phyloP scores from a whole-genome alignment of 2,329 filamentous ascomycete genomes.

The Aureobasidium sp. region DNA sequence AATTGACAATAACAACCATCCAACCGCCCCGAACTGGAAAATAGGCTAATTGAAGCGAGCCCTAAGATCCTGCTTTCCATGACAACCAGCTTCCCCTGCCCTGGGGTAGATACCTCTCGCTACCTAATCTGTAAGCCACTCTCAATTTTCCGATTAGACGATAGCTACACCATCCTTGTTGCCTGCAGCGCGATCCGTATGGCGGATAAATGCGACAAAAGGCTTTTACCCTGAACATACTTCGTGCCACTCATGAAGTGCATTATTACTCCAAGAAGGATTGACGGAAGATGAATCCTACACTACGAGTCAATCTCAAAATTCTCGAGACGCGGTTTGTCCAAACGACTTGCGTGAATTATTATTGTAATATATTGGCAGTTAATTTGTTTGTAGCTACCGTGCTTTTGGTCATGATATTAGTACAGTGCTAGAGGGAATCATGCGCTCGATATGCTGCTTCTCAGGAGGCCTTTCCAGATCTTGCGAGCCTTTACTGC shows the following conservation, averaged over 20 bases:
- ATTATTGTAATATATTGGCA: background rate
- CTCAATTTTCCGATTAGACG: background rate
- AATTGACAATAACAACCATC: background rate
- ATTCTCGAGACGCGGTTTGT: background rate
- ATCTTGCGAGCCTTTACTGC: background rate
- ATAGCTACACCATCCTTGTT: background rate
- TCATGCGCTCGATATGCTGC: background rate
- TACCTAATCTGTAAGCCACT: background rate
- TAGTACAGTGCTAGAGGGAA: background rate
- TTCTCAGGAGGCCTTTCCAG: background rate
- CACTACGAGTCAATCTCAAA: background rate
- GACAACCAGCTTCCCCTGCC: background rate
- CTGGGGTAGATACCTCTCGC: background rate
- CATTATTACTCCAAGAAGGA: background rate
- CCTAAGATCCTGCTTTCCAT: background rate
- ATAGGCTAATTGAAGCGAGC: slow-evolving; percentile 3
- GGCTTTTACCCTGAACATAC: background rate
- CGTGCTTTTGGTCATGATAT: background rate
- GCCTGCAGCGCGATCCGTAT: background rate
- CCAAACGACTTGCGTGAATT: background rate
- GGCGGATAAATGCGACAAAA: background rate
- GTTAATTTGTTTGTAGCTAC: background rate
- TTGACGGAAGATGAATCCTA: background rate
- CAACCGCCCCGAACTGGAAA: background rate
- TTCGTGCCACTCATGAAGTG: background rate